phyloP scores from a whole-genome alignment of 1,284 basidiomycete genomes.

The Vanrija humicola region DNA sequence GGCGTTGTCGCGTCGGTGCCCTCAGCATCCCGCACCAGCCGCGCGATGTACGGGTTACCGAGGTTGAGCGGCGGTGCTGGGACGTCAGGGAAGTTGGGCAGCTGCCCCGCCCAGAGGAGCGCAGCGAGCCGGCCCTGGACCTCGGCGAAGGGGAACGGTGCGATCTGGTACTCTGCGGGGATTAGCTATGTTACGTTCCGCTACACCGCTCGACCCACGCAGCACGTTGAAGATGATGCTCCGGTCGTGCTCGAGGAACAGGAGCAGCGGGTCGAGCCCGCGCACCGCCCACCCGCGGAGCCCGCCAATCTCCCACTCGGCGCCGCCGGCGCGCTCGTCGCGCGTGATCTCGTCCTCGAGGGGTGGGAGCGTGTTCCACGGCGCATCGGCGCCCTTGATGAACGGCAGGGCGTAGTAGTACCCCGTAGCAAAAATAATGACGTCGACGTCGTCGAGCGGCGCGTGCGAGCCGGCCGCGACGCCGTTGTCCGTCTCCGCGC shows the following conservation, averaged over 20 bases:
- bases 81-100: slow-evolving; percentile 24
- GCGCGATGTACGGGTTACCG: slow-evolving; percentile 23
- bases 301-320: slow-evolving; percentile 31
- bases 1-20: too few relatives aligned
- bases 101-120: slow-evolving; percentile 35
- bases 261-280: slow-evolving; percentile 35
- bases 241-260: not conserved
- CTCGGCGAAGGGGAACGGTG: not conserved
- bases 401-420: slow-evolving; percentile 12
- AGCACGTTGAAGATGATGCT: not conserved
- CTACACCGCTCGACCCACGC: not conserved
- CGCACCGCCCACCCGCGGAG: slow-evolving; percentile 38
- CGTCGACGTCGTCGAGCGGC: slow-evolving; percentile 6
- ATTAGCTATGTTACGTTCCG: not conserved
- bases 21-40: not conserved
- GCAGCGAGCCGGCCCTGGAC: slow-evolving; percentile 7
- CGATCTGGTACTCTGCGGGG: not conserved
- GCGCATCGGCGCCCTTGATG: slow-evolving; percentile 23
- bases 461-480: too few relatives aligned
- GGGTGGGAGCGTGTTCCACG: slow-evolving; percentile 30
- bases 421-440: slow-evolving; percentile 13
- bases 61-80: slow-evolving; percentile 25
- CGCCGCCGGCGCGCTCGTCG: slow-evolving; percentile 18
- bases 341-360: slow-evolving; percentile 16
- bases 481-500: not conserved